Percentiles rank a stretch among this genome's conserved stretches.
These are phyloP conservation scores for Davidsoniella neocaledoniae DNA, from an alignment of 2,329 filamentous ascomycete species.

Conservation along the genomic window DNA sequence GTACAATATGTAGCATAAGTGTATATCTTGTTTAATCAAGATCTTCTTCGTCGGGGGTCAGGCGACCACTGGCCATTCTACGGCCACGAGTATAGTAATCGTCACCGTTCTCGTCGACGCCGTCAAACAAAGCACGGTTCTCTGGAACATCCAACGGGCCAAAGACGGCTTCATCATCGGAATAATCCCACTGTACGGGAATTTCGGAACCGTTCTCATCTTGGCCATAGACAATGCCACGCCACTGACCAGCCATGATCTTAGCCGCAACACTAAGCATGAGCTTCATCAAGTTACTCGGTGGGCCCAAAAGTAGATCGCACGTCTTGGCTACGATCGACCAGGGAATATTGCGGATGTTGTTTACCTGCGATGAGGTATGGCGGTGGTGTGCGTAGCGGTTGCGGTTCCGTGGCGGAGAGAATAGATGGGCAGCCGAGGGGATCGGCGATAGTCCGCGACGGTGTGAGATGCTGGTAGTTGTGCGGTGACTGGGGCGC, in stretches of 20 bases:
- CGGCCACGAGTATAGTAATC: conserved; percentile 11
- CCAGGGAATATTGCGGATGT: conserved; percentile 36
- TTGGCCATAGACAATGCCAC: conserved; percentile 39
- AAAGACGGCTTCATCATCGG: conserved; percentile 28
- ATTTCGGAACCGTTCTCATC: conserved; percentile 36
- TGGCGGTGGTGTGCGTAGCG: not conserved
- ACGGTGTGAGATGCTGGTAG: conserved; percentile 33
- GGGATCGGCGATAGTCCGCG: conserved; percentile 51
- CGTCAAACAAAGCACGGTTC: not conserved
- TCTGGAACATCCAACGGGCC: not conserved
- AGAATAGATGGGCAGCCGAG: conserved; percentile 48
- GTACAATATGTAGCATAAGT: not conserved
- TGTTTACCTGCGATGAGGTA: conserved; percentile 21
- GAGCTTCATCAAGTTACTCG: conserved; percentile 57
- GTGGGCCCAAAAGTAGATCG: conserved; percentile 63
- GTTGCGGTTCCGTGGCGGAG: conserved; percentile 20
- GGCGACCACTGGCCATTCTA: conserved; percentile 8
- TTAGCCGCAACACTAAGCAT: conserved; percentile 69
- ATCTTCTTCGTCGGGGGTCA: conserved; percentile 9
- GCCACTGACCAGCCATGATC: conserved; percentile 49
- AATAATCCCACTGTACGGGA: conserved; percentile 44
- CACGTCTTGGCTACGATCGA: conserved; percentile 62
- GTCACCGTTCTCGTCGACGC: conserved; percentile 10
- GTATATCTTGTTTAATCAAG: conserved; percentile 7
- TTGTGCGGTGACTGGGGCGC: conserved; percentile 33